Evolutionary conservation across 2,329 filamentous ascomycete genomes (phyloP).

Genomic region (Ciborinia camelliae): DNA sequence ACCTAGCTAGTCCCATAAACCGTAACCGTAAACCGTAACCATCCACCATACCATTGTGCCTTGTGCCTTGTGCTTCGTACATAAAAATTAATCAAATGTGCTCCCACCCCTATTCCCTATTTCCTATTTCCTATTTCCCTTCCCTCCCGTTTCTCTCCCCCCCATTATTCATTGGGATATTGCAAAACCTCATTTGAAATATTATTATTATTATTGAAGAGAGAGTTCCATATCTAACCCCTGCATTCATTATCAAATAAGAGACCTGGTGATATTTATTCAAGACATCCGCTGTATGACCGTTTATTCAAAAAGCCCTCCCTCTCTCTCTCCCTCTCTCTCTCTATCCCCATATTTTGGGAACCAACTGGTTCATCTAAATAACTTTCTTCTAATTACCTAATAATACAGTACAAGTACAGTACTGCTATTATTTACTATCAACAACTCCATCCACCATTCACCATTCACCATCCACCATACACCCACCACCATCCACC

Average conservation of each 20-base stretch:
- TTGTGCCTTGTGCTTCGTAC: background rate
- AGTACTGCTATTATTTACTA: slow-evolving; percentile 15
- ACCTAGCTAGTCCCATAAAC: no score
- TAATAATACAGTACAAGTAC: background rate
- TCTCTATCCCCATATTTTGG: slow-evolving; percentile 18
- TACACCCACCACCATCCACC: background rate
- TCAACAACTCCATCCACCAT: background rate
- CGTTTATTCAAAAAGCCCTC: slow-evolving; percentile 14
- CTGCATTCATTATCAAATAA: slow-evolving; percentile 27
- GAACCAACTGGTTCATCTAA: slow-evolving; percentile 12
- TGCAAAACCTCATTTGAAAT: background rate
- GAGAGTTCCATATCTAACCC: slow-evolving; percentile 17
- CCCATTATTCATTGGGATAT: background rate
- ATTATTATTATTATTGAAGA: background rate
- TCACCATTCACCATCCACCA: background rate
- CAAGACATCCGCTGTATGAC: slow-evolving; percentile 26
- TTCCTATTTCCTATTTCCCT: background rate
- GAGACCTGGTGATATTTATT: slow-evolving; percentile 24
- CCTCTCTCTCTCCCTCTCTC: slow-evolving; percentile 19
- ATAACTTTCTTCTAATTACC: slow-evolving; percentile 4
- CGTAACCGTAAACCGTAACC: no score
- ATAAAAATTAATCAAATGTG: background rate
- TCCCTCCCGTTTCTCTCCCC: background rate
- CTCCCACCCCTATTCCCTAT: slow-evolving; percentile 14
- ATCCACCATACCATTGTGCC: no score